Evolutionary conservation across 306 rosid species (phyloP).

Genomic region (Luffa aegyptiaca): DNA sequence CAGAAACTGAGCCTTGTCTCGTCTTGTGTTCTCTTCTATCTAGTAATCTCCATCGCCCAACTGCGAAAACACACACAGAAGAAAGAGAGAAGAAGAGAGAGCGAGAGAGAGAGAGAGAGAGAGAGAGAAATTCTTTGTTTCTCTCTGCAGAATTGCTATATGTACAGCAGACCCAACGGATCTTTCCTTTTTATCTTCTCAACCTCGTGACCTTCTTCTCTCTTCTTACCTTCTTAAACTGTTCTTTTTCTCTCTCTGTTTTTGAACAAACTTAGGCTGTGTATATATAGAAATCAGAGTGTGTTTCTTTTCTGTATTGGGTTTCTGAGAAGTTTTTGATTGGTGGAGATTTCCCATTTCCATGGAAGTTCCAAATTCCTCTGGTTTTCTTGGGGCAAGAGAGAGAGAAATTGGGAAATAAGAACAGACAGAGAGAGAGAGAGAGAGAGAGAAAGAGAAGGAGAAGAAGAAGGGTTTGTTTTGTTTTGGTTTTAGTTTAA

Average conservation of each 20-base stretch:
- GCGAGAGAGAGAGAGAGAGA: not conserved
- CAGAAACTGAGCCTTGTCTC: conserved; percentile 61
- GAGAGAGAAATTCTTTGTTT: conserved; percentile 6
- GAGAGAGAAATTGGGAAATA: not conserved
- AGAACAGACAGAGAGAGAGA: not conserved
- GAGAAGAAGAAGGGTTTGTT: not conserved
- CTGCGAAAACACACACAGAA: not conserved
- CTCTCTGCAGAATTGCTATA: conserved; percentile 26
- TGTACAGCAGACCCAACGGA: conserved; percentile 28
- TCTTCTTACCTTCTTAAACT: not conserved
- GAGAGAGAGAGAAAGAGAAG: not conserved
- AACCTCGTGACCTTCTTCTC: conserved; percentile 32
- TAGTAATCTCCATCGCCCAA: conserved; percentile 8
- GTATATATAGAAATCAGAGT: not conserved
- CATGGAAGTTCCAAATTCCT: not conserved
- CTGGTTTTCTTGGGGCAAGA: not conserved
- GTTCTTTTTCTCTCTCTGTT: not conserved
- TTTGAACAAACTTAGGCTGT: not conserved
- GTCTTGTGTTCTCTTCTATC: conserved; percentile 42
- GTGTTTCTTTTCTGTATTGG: not conserved
- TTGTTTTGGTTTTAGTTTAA: not conserved
- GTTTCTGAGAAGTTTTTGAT: not conserved
- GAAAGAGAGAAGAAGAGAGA: not conserved
- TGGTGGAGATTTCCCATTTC: not conserved
- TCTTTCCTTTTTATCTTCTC: conserved; percentile 31